These are phyloP conservation scores for Begonia masoniana DNA, from an alignment of 306 rosid genomes.

Conservation along the genomic window DNA sequence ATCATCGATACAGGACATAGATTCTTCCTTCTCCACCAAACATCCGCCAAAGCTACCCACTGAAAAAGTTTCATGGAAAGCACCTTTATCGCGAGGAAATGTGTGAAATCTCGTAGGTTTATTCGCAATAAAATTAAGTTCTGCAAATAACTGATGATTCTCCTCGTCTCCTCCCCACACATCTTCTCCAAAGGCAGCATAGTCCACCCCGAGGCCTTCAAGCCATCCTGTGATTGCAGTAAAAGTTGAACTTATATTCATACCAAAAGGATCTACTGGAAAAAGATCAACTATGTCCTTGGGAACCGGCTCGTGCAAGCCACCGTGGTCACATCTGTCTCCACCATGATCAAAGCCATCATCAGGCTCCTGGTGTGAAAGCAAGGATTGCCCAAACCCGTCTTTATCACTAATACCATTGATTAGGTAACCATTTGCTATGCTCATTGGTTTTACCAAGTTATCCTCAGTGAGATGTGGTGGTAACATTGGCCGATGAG, in stretches of 20 bases:
- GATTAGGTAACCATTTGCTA: constrained; percentile 32
- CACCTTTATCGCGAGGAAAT: constrained; percentile 20
- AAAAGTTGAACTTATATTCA: constrained; percentile 50
- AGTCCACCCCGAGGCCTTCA: constrained; percentile 59
- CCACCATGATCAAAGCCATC: constrained; percentile 30
- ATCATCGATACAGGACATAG: constrained; percentile 15
- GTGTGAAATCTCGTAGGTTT: constrained; percentile 48
- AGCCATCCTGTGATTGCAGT: constrained; percentile 82
- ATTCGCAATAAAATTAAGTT: constrained; percentile 48
- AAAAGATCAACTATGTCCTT: constrained; percentile 70
- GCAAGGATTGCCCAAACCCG: constrained; percentile 28
- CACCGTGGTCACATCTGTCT: constrained; percentile 25
- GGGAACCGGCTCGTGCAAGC: constrained; percentile 38
- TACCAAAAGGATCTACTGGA: constrained; percentile 93
- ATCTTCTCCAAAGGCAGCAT: constrained; percentile 33
- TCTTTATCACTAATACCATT: constrained; percentile 29
- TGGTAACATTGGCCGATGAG: constrained; percentile 13
- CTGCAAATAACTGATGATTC: constrained; percentile 43
- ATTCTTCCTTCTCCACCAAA: constrained; percentile 20
- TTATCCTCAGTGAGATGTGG: constrained; percentile 16
- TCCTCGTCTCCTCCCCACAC: constrained; percentile 25
- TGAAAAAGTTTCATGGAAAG: constrained; percentile 16
- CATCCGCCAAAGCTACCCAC: constrained; percentile 19
- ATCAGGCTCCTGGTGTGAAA: constrained; percentile 21
- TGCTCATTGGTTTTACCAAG: constrained; percentile 26